Conservation (phyloP, 2,329 filamentous ascomycete species). For the Corniculantispora saksenae region DNA sequence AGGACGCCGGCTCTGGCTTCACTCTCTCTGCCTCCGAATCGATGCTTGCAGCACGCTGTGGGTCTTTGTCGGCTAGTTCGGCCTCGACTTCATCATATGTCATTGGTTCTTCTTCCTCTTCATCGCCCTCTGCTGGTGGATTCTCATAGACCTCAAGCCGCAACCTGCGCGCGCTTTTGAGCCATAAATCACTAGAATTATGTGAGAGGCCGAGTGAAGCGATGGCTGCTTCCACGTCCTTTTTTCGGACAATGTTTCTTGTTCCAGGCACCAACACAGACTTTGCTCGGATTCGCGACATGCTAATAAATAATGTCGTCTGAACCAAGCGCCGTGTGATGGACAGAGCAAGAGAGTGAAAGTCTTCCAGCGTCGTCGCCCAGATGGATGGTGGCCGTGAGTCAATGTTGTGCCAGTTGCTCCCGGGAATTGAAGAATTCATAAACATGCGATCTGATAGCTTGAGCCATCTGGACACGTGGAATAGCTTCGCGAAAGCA, state of each 20-base stretch:
- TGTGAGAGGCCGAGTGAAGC: slow-evolving; percentile 46
- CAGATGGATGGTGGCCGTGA: slow-evolving; percentile 69
- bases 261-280: slow-evolving; percentile 31
- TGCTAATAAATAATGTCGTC: slow-evolving; percentile 68
- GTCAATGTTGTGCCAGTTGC: slow-evolving; percentile 67
- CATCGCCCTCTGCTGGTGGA: slow-evolving; percentile 26
- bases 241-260: slow-evolving; percentile 37
- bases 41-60: neutral
- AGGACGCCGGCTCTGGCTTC: neutral
- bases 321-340: slow-evolving; percentile 72
- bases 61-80: slow-evolving; percentile 31
- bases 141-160: slow-evolving; percentile 49
- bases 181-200: slow-evolving; percentile 48
- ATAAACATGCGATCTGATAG: slow-evolving; percentile 73
- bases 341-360: slow-evolving; percentile 67
- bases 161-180: slow-evolving; percentile 49
- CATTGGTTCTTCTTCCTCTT: slow-evolving; percentile 35
- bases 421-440: slow-evolving; percentile 63
- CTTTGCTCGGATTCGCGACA: slow-evolving; percentile 64
- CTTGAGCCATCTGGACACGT: slow-evolving; percentile 59
- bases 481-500: slow-evolving; percentile 58
- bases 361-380: slow-evolving; percentile 73
- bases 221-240: slow-evolving; percentile 53
- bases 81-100: slow-evolving; percentile 47
- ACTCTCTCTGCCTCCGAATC: neutral